Conservation (phyloP, 1,139 yeast genomes). For the Taphrina communis region DNA sequence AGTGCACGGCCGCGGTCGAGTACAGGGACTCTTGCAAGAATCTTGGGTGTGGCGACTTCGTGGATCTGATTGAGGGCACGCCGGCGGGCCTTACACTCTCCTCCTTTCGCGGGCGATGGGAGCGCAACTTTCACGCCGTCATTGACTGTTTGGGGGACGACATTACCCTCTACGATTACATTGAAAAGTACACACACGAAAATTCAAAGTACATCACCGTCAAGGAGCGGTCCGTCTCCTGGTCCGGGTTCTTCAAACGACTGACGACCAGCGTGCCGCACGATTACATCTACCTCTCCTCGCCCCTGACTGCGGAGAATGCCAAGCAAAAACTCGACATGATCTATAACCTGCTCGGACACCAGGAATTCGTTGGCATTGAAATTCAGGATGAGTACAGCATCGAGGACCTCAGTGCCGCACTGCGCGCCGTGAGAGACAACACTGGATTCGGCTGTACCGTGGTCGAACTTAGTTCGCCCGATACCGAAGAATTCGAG, state of each 20-base stretch:
- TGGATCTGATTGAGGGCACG: slow-evolving; percentile 20
- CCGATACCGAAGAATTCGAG: slow-evolving; percentile 9
- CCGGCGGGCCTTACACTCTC: slow-evolving; percentile 32
- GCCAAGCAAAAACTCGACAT: slow-evolving; percentile 21
- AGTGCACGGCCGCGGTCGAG: slow-evolving; percentile 21
- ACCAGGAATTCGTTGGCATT: slow-evolving; percentile 30
- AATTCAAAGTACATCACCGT: slow-evolving; percentile 28
- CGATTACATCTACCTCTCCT: slow-evolving; percentile 25
- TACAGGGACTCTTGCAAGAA: slow-evolving; percentile 12
- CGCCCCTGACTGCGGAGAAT: slow-evolving; percentile 14
- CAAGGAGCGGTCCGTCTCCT: slow-evolving; percentile 21
- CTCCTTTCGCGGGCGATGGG: slow-evolving; percentile 36
- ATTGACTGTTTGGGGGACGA: slow-evolving; percentile 33
- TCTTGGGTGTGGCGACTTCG: slow-evolving; percentile 27
- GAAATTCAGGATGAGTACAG: slow-evolving; percentile 27
- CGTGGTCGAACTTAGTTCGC: slow-evolving; percentile 25
- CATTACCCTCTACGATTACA: slow-evolving; percentile 24
- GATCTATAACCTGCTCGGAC: slow-evolving; percentile 9
- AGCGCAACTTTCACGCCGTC: slow-evolving; percentile 35
- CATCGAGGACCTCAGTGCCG: slow-evolving; percentile 20
- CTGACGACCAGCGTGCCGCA: slow-evolving; percentile 32
- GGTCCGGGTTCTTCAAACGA: slow-evolving; percentile 26
- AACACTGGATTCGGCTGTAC: slow-evolving; percentile 21
- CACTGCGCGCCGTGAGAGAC: slow-evolving; percentile 2
- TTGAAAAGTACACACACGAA: slow-evolving; percentile 32